Percentiles rank a stretch among this genome's conserved stretches.
These are phyloP conservation scores for Fusarium succisae DNA, from an alignment of 2,329 filamentous ascomycete genomes.

Conservation along the genomic window DNA sequence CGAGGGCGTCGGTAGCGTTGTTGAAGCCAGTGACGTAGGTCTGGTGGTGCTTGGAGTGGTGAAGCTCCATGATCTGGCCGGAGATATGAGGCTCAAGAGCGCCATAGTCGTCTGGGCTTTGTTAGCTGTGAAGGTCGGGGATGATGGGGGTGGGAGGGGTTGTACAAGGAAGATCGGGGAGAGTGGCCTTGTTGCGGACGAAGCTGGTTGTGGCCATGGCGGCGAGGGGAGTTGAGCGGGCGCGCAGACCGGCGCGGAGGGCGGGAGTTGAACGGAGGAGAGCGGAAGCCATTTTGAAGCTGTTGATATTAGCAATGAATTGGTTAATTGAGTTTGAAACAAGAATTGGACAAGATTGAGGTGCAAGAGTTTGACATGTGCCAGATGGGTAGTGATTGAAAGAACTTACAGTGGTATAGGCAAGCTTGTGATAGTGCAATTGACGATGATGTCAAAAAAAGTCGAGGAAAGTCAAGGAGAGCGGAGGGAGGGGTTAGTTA, in stretches of 20 bases:
- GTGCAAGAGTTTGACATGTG: not conserved
- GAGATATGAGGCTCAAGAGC: constrained; percentile 88
- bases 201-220: constrained; percentile 80
- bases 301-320: not conserved
- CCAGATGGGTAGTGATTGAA: not conserved
- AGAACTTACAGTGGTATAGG: constrained; percentile 1
- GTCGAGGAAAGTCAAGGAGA: constrained; percentile 1
- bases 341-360: not conserved
- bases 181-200: constrained; percentile 86
- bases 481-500: constrained; percentile 26
- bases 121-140: not conserved
- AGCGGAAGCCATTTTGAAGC: constrained; percentile 69
- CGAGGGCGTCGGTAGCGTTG: constrained; percentile 76
- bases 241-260: constrained; percentile 75
- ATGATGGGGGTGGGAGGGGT: not conserved
- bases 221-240: constrained; percentile 68
- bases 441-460: constrained; percentile 46
- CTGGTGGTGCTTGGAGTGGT: constrained; percentile 94
- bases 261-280: constrained; percentile 77
- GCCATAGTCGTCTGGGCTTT: constrained; percentile 85
- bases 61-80: constrained; percentile 94
- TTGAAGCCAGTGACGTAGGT: constrained; percentile 94
- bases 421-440: not conserved
- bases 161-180: constrained; percentile 80
- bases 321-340: not conserved